phyloP scores from a whole-genome alignment of 305 asterid genomes.

The Fraxinus floribunda region DNA sequence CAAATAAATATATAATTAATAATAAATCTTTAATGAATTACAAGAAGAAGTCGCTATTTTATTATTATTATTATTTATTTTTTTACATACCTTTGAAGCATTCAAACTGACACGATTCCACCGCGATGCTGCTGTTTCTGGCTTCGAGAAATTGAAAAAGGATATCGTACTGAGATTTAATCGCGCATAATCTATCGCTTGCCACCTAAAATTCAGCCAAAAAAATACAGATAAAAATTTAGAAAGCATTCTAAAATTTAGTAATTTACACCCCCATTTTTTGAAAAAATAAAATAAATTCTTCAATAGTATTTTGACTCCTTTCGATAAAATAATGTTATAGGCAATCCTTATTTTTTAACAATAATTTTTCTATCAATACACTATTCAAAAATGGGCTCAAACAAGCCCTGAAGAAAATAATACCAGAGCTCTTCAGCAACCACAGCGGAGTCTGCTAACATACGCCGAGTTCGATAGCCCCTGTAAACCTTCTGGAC shows the following conservation, averaged over 20 bases:
- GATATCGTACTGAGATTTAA: conserved; percentile 81
- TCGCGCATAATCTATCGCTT: conserved; percentile 75
- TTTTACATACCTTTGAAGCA: conserved; percentile 67
- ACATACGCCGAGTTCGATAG: conserved; percentile 85
- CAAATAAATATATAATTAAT: not conserved
- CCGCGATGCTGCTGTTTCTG: conserved; percentile 75
- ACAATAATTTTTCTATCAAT: no score
- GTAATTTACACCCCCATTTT: not conserved
- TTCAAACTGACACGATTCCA: conserved; percentile 78
- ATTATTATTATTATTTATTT: no score
- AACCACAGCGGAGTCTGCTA: conserved; percentile 93
- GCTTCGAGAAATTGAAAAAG: conserved; percentile 79
- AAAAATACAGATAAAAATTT: not conserved
- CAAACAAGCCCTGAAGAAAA: no score
- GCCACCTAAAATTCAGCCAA: conserved; percentile 48
- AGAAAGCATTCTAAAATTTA: not conserved
- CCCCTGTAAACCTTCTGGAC: conserved; percentile 82
- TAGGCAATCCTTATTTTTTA: no score
- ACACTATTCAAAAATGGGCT: no score
- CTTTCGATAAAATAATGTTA: no score
- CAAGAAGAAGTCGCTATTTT: not conserved
- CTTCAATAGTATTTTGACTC: no score
- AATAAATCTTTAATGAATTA: not conserved
- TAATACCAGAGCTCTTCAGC: conserved; percentile 80
- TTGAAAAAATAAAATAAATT: no score